These are phyloP conservation scores for Trichoderma sp. DNA, from an alignment of 2,329 filamentous ascomycete species.

Conservation along the genomic window DNA sequence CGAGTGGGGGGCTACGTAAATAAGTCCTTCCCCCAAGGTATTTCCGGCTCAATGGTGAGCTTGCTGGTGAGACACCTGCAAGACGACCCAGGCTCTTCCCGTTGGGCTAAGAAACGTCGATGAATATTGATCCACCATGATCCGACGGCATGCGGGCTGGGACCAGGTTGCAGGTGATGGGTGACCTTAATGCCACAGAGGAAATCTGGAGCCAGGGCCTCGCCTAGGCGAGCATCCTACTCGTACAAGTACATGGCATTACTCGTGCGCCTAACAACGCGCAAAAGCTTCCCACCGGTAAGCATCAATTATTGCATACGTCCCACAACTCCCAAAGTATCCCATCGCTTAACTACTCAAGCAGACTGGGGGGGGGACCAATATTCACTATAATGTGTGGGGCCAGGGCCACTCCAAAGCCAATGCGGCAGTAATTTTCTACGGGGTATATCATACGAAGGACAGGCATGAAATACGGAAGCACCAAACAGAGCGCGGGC, in stretches of 20 bases:
- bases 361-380: constrained; percentile 5
- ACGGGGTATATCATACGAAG: neutral
- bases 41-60: constrained; percentile 18
- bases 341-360: constrained; percentile 9
- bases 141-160: constrained; percentile 17
- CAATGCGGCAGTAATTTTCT: constrained; percentile 1
- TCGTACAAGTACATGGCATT: neutral
- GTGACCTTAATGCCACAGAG: neutral
- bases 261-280: constrained; percentile 1
- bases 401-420: neutral
- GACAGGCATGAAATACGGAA: neutral
- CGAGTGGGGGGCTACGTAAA: constrained; percentile 11
- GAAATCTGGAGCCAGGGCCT: neutral
- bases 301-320: constrained; percentile 6
- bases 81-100: constrained; percentile 8
- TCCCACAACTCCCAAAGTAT: neutral
- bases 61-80: constrained; percentile 15
- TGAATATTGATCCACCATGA: constrained; percentile 15
- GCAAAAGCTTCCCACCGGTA: neutral
- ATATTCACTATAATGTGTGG: constrained; percentile 10
- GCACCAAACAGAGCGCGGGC: neutral
- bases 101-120: constrained; percentile 6
- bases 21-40: constrained; percentile 5
- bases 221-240: constrained; percentile 4
- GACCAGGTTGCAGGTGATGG: neutral